Evolutionary conservation across 2,329 filamentous ascomycete species (phyloP), one percentile per base, ranked within the genome.

Genomic region (Sphaerostilbella broomeana): DNA sequence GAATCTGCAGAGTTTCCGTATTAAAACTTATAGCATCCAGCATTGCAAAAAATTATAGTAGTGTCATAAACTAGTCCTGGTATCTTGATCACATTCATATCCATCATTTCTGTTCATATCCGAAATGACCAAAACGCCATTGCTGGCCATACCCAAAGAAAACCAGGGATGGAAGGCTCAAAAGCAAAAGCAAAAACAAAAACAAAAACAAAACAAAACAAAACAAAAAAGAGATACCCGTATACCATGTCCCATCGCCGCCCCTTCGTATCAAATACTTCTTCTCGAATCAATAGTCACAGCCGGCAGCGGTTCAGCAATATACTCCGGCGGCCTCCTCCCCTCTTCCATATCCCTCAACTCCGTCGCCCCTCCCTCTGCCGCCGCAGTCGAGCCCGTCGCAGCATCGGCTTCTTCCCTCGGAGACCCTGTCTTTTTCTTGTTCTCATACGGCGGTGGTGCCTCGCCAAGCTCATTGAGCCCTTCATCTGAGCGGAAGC

Each of bases 391-490:
- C 3, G 16, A n/a, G 3, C 21, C 9, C 18, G 17, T 5, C 3
- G 28, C 28, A 5, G 15, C 21, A 38, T 24, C 20, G 18, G 24
- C 12, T 43, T 42, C 25, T 53, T 46, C 46, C 55, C 52, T 38
- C 13, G 46, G 38, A 19, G 19, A 8, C n/a, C n/a, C n/a, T n/a
- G n/a, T n/a, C n/a, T n/a, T 55, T 45, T 58, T 55, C 49, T 60
- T 61, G 6, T 52, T 51, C 27, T 62, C 64, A 54, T 84, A 84
- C 1, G 79, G 76, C 33, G 79, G 79, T 35, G 79, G 79, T 8
- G 78, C 75, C 55, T 82, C 77, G 19, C 79, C 79, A 29, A 70
- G 58, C 60, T 81, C 78, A 52, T 83, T 71, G 40, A 82, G 57
- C 0, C 79, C 79, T 47, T 83, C 79, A 31, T 70, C 39, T 3